Evolutionary conservation across 2,329 filamentous ascomycete species (phyloP), one percentile per base, ranked within the genome.

Genomic region (Lecanicillium sp.): DNA sequence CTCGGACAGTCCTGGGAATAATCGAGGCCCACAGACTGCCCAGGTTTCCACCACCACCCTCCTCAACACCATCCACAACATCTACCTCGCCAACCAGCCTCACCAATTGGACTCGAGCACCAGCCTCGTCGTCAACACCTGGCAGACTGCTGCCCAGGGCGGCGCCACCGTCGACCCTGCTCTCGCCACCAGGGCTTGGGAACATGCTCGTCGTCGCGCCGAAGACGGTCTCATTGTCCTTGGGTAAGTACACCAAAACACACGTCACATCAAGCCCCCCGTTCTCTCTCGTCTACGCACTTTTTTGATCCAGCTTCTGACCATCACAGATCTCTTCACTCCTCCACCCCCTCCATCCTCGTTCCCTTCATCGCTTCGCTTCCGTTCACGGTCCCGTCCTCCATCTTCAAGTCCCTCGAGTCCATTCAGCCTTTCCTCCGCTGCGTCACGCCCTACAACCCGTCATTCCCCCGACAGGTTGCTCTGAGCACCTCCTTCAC

Each of bases 211-310:
- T 56, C 83, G 93, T 53, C 81, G 93, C 70, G 93, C 93, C 35
- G 93, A 98, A 66, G 93, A 98, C 70, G 90, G 89, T 14, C 96
- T 90, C 62, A 86, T 98, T 54, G 75, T 97, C 46, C 69, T 98
- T 56, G 86, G 87, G 89, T 95, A 75, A 57, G 82, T 68, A 26
- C 3, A 26, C 19, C n/a, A 32, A n/a, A 12, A 29, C 12, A 17
- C 4, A 21, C 29, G 33, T 10, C 19, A 15, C 24, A 17, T 37
- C 19, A 38, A 12, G 12, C 23, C 43, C 40, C 56, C 57, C 55
- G 61, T 39, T 33, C 17, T 7, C n/a, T 6, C 4, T 26, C 6
- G 42, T 33, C 44, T 39, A 49, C 40, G 3, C 12, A 5, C 44
- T 42, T 32, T 27, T 17, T 38, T n/a, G n/a, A n/a, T n/a, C n/a